These are phyloP conservation scores for Alternaria ventricosa DNA, from an alignment of 2,329 filamentous ascomycete genomes.

Conservation along the genomic window DNA sequence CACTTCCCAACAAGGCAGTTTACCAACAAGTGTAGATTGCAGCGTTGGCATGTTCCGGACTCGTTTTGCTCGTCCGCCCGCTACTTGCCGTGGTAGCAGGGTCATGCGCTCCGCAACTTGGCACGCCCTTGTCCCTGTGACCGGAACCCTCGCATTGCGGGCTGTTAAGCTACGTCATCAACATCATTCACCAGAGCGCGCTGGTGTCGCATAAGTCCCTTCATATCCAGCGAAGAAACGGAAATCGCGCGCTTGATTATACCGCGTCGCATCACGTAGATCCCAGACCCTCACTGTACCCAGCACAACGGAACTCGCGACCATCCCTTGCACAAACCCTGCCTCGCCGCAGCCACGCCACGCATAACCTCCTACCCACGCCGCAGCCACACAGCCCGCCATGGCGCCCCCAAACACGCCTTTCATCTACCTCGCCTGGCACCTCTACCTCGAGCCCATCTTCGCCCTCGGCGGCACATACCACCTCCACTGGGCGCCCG, in stretches of 20 bases:
- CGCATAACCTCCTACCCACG: not conserved
- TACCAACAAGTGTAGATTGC: slow-evolving; percentile 5
- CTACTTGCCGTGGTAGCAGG: not conserved
- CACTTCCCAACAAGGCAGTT: slow-evolving; percentile 15
- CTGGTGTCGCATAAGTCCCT: not conserved
- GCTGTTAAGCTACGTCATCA: not conserved
- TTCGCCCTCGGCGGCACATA: slow-evolving; percentile 61
- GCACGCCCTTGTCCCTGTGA: not conserved
- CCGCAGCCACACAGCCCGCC: slow-evolving; percentile 1
- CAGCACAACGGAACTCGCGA: not conserved
- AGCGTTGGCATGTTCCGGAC: slow-evolving; percentile 17
- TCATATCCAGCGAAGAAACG: not conserved
- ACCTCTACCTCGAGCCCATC: slow-evolving; percentile 72
- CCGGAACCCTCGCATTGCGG: not conserved
- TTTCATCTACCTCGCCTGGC: slow-evolving; percentile 72
- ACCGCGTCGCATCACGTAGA: not conserved
- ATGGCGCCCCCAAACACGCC: slow-evolving; percentile 49
- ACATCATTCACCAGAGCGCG: not conserved
- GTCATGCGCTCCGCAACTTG: not conserved
- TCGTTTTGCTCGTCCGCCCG: not conserved
- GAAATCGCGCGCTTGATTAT: not conserved
- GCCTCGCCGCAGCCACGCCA: not conserved
- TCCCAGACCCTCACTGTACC: not conserved
- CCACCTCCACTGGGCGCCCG: slow-evolving; percentile 58
- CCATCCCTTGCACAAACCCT: not conserved